A percentile compares a stretch with the other conserved stretches of the same genome.
Conservation (phyloP, 2,329 filamentous ascomycete genomes). For the Bipolaris oryzae region DNA sequence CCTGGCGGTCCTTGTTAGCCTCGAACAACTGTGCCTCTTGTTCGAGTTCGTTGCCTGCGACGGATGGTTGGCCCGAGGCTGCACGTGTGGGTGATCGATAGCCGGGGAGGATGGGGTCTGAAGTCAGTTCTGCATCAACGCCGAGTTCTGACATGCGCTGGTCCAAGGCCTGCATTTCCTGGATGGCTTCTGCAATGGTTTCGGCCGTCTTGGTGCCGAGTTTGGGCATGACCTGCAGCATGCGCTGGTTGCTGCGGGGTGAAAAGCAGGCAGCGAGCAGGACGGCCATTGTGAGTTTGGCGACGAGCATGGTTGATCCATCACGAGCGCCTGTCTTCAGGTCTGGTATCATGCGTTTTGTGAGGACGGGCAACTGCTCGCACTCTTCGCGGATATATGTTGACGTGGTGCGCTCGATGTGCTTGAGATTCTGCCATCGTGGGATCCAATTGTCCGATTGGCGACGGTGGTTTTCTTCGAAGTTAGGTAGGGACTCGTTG, state of each 20-base stretch:
- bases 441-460: constrained; percentile 57
- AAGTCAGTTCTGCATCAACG: constrained; percentile 43
- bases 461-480: constrained; percentile 51
- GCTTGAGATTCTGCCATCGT: constrained; percentile 60
- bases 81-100: constrained; percentile 43
- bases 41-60: constrained; percentile 52
- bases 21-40: constrained; percentile 58
- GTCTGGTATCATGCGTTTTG: constrained; percentile 52
- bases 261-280: constrained; percentile 56
- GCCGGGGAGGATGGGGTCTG: constrained; percentile 41
- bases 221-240: constrained; percentile 50
- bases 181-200: constrained; percentile 49
- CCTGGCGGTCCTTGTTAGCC: constrained; percentile 54
- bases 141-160: constrained; percentile 44
- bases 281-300: constrained; percentile 56
- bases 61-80: constrained; percentile 33
- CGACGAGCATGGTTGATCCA: constrained; percentile 48
- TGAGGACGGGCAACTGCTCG: constrained; percentile 49
- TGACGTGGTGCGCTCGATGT: constrained; percentile 56
- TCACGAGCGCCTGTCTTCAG: constrained; percentile 57
- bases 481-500: constrained; percentile 53
- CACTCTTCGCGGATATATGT: constrained; percentile 57
- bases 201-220: constrained; percentile 46
- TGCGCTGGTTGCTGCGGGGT: constrained; percentile 56
- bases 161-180: constrained; percentile 48